Conservation (phyloP, 2,329 filamentous ascomycete genomes). For the Penicillium janthinellum region DNA sequence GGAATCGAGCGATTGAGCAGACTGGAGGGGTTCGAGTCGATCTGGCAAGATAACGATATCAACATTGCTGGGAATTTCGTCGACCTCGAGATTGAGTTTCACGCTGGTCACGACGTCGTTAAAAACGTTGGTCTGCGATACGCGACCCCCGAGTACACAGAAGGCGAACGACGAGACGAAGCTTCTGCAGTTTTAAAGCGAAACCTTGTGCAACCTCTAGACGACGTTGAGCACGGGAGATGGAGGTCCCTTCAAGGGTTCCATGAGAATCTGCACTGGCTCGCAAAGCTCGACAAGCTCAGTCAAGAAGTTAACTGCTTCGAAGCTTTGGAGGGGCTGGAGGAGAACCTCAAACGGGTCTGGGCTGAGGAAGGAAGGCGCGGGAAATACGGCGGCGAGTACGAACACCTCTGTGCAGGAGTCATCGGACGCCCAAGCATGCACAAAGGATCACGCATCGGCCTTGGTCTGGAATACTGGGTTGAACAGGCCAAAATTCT, state of each 20-base stretch:
- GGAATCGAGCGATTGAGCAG: slow-evolving; percentile 46
- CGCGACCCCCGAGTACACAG: slow-evolving; percentile 43
- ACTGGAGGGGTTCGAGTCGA: slow-evolving; percentile 49
- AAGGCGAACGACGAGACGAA: slow-evolving; percentile 45
- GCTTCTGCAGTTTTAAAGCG: slow-evolving; percentile 47
- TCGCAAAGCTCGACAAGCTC: slow-evolving; percentile 48
- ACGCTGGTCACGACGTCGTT: slow-evolving; percentile 42
- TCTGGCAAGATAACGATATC: slow-evolving; percentile 50
- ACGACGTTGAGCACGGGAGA: slow-evolving; percentile 33
- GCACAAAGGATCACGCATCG: slow-evolving; percentile 43
- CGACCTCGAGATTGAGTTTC: slow-evolving; percentile 50
- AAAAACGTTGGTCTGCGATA: slow-evolving; percentile 48
- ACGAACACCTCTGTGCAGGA: slow-evolving; percentile 46
- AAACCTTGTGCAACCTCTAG: slow-evolving; percentile 38
- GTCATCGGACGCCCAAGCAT: slow-evolving; percentile 46
- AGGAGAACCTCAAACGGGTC: slow-evolving; percentile 45
- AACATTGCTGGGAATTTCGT: slow-evolving; percentile 51
- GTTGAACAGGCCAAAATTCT: slow-evolving; percentile 38
- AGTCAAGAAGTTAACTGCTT: slow-evolving; percentile 51
- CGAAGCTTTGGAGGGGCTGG: slow-evolving; percentile 48
- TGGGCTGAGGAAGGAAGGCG: slow-evolving; percentile 46
- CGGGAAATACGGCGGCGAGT: slow-evolving; percentile 31
- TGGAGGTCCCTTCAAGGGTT: slow-evolving; percentile 46
- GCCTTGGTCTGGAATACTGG: slow-evolving; percentile 49
- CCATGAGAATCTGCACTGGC: slow-evolving; percentile 46